Percentiles rank a stretch among this genome's conserved stretches.
phyloP scores from a whole-genome alignment of 306 rosid species.

The Canavalia gladiata region DNA sequence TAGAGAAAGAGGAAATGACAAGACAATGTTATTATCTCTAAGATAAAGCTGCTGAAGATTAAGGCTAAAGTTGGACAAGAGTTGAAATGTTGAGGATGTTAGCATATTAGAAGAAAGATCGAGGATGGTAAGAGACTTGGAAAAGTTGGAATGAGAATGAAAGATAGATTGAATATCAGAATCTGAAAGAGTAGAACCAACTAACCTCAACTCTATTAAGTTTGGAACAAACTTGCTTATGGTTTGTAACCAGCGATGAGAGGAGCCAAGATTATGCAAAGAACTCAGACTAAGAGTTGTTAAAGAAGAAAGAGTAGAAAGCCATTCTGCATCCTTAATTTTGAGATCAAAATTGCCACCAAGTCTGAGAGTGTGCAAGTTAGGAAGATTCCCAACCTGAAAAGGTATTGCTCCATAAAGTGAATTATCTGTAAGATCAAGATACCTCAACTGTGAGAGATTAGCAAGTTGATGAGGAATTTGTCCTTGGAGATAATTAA shows the following conservation, averaged over 20 bases:
- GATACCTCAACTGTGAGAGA: background rate
- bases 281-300: background rate
- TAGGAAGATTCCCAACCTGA: slow-evolving; percentile 19
- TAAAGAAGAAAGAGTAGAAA: slow-evolving; percentile 8
- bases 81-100: slow-evolving; percentile 24
- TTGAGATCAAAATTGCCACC: background rate
- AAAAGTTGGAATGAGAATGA: background rate
- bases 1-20: background rate
- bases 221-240: background rate
- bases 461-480: slow-evolving; percentile 21
- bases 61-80: background rate
- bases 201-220: background rate
- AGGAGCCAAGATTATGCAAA: background rate
- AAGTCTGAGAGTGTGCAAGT: slow-evolving; percentile 17
- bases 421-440: background rate
- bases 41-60: slow-evolving; percentile 17
- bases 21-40: background rate
- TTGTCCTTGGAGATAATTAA: too few relatives aligned
- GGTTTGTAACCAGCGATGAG: background rate
- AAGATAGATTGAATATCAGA: background rate
- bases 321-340: background rate
- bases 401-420: slow-evolving; percentile 24
- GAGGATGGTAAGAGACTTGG: slow-evolving; percentile 36
- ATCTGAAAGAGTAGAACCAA: background rate
- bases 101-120: slow-evolving; percentile 16